Percentiles rank a stretch among this genome's conserved stretches.
Evolutionary conservation across 208 protist genomes (phyloP).

Genomic region (Zelonia costaricensis): DNA sequence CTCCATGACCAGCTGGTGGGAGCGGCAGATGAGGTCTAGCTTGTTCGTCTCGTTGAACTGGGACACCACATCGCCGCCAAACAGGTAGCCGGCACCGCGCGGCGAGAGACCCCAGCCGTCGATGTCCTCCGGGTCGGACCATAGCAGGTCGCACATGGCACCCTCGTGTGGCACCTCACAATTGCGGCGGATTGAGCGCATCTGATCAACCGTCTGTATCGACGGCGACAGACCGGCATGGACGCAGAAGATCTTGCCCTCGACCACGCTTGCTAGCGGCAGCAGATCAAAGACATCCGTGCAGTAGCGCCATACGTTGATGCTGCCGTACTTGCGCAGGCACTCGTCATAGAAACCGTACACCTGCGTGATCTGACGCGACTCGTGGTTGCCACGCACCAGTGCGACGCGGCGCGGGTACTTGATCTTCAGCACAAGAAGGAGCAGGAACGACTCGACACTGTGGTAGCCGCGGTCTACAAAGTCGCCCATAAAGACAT

Average conservation of each 20-base stretch:
- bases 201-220: conserved; percentile 97
- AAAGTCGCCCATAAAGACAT: conserved; percentile 98
- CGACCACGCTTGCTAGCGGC: conserved; percentile 97
- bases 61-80: conserved; percentile 97
- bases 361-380: conserved; percentile 96
- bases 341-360: conserved; percentile 99
- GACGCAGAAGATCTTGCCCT: conserved; percentile 98
- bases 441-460: conserved; percentile 98
- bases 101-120: conserved; percentile 97
- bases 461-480: conserved; percentile 99
- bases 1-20: conserved; percentile 97
- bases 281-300: conserved; percentile 99
- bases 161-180: conserved; percentile 98
- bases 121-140: conserved; percentile 97
- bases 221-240: conserved; percentile 99
- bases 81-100: conserved; percentile 99
- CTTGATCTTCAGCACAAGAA: conserved; percentile 98
- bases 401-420: conserved; percentile 96
- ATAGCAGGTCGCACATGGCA: conserved; percentile 98
- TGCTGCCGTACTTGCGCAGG: conserved; percentile 98
- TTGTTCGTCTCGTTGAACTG: conserved; percentile 95
- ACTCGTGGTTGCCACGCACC: conserved; percentile 97
- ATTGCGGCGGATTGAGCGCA: conserved; percentile 95
- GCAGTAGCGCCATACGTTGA: conserved; percentile 99
- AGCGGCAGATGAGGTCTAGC: conserved; percentile 94